Base-by-base conservation (phyloP, 1,284 basidiomycete genomes). In the Anthracocystis walkeri region DNA sequence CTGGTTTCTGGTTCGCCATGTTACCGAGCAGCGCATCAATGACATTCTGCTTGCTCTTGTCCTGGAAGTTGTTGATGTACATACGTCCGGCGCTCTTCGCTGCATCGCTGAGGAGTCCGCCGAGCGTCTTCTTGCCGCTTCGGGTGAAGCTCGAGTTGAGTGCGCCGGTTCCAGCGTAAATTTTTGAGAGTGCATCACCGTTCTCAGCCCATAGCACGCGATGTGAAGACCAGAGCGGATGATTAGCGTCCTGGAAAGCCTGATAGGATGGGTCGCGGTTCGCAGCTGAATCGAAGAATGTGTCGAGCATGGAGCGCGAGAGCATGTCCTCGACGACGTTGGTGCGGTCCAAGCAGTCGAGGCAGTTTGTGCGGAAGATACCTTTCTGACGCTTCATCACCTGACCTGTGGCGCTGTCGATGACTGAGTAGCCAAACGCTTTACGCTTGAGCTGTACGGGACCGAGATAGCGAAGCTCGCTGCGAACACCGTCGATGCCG, bases 11-110 rank as follows among this genome's bases (percentile, higher is more conserved):
- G 52, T 91, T 91, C 67, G 90, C 93, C 86, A 98, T 89, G 84
- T 97, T 95, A 7, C 96, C 96, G 74, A 99, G 88, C 77, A 99
- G 92, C 89, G 94, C 92, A 82, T 99, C 97, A 71, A 99, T 98
- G 0, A 95, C 93, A 20, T 90, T 87, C 82, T 99, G 97, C 85
- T 99, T 99, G 48, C 89, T 90, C 85, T 93, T 94, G 85, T 99
- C 97, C 78, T 96, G 93, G 84, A 99, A 98, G 84, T 98, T 98
- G 85, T 96, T 97, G 85, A 98, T 97, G 82, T 98, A 98, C 60
- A 96, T 95, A 64, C 83, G 64, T 14, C 77, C 80, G 4, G 81
- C 82, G 80, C 94, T 96, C 86, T 99, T 99, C 2, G 95, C 97
- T 4, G 96, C 96, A 86, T 99, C 95, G 20, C 94, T 95, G 23